These are phyloP conservation scores for Xylariaceae sp. DNA, from an alignment of 2,329 filamentous ascomycete genomes.

Conservation along the genomic window DNA sequence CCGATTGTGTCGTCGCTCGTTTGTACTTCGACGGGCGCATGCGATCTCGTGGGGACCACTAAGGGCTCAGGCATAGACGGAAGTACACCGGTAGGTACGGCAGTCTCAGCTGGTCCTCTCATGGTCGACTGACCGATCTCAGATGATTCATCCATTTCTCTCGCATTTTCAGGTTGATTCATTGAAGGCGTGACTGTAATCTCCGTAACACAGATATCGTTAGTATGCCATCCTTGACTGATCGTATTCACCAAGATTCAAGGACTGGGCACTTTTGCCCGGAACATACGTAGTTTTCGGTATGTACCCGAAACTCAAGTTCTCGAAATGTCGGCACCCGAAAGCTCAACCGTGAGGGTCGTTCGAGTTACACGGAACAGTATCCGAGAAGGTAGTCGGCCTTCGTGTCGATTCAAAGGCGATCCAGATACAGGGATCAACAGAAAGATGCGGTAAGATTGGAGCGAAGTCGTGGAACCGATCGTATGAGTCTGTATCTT, in stretches of 20 bases:
- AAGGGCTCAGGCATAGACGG: slow-evolving; percentile 29
- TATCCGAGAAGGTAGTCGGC: neutral
- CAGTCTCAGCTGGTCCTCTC: slow-evolving; percentile 47
- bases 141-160: slow-evolving; percentile 44
- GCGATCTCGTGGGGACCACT: slow-evolving; percentile 33
- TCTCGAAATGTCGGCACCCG: slow-evolving; percentile 21
- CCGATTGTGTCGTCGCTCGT: slow-evolving; percentile 37
- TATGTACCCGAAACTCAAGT: slow-evolving; percentile 14
- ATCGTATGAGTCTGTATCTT: slow-evolving; percentile 12
- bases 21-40: slow-evolving; percentile 34
- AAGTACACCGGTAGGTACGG: slow-evolving; percentile 31
- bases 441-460: neutral
- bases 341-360: slow-evolving; percentile 7
- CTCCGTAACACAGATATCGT: slow-evolving; percentile 23
- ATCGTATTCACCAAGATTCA: slow-evolving; percentile 18
- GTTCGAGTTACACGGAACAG: slow-evolving; percentile 5
- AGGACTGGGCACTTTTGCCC: slow-evolving; percentile 18
- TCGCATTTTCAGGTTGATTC: slow-evolving; percentile 52
- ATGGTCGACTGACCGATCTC: slow-evolving; percentile 45
- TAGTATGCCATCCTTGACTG: slow-evolving; percentile 22
- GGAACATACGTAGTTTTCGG: slow-evolving; percentile 22
- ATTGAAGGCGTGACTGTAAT: slow-evolving; percentile 40
- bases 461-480: slow-evolving; percentile 9
- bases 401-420: slow-evolving; percentile 14
- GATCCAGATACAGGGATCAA: slow-evolving; percentile 9